Evolutionary conservation across 805 yeast genomes (phyloP), one percentile per base, ranked within the genome.

Genomic region (Schwanniomyces yamadae): DNA sequence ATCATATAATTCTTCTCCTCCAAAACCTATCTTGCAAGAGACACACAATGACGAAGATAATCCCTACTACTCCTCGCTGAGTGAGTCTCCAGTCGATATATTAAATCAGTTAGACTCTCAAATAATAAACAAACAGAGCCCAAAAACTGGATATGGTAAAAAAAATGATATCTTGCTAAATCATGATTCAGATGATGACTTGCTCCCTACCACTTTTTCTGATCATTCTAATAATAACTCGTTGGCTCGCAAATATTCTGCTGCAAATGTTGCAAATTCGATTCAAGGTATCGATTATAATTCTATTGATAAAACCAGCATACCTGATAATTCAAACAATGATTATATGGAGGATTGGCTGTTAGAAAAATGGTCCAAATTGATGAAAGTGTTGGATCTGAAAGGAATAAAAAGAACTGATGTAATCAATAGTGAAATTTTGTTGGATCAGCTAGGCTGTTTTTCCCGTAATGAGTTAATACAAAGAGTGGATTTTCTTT

Each of bases 301-400:
- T 10, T 10, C 18, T 16, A 6, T 14, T 24, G 27, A 7, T 9
- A 27, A 27, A 16, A 20, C 10, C 9, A 10, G 10, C 15, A 8
- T 16, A 9, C 12, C 17, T 11, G n/a, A 27, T 15, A 27, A 27
- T 6, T 3, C 27, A 5, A 13, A 15, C 6, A 7, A 7, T 10
- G 5, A 27, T 16, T 5, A 15, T 16, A 6, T 4, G 11, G 29
- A 28, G 23, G 29, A 32, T 24, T 65, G 71, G 71, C 50, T 57
- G 22, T 36, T 37, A 8, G 49, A 42, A 3, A 57, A 55, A 26
- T 68, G 73, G 73, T 40, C 33, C 9, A 63, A 57, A 38, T 46
- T 68, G 17, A 44, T 45, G 31, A 48, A 49, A 20, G 46, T 67
- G 4, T 49, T 66, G 9, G 38, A 42, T 21, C 65, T 50, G 61